phyloP scores from a whole-genome alignment of 139 green algal genomes.

The Dunaliella primolecta region DNA sequence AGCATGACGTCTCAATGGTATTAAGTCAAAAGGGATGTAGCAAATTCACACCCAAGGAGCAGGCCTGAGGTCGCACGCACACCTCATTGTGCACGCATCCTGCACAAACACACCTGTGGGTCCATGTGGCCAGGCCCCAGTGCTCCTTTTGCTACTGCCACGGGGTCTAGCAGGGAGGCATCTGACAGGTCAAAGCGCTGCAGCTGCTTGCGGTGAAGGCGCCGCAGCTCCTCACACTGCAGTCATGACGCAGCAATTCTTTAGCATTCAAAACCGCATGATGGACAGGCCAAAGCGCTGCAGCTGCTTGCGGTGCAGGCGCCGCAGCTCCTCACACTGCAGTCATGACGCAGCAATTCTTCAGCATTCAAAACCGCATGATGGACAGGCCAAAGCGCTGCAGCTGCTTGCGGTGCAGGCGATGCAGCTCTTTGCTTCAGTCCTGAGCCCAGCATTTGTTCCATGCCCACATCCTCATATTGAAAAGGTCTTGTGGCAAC shows the following conservation, averaged over 20 bases:
- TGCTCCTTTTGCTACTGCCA: neutral
- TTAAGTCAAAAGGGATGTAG: too few relatives aligned
- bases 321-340: neutral
- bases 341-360: too few relatives aligned
- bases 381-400: neutral
- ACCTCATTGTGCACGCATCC: too few relatives aligned
- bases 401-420: neutral
- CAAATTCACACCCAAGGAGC: too few relatives aligned
- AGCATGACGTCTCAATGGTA: too few relatives aligned
- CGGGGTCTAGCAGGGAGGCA: neutral
- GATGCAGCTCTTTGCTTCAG: neutral
- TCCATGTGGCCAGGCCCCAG: neutral
- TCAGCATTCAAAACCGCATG: too few relatives aligned
- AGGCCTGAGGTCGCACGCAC: too few relatives aligned
- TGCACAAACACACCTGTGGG: neutral
- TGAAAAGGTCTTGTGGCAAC: neutral
- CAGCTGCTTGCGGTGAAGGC: neutral
- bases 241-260: too few relatives aligned
- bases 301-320: neutral
- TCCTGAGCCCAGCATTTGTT: too few relatives aligned
- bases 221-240: neutral
- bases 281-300: neutral
- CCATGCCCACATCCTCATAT: too few relatives aligned
- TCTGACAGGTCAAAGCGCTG: neutral
- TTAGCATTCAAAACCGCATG: too few relatives aligned